Evolutionary conservation across 2,329 filamentous ascomycete species (phyloP).

Genomic region (Chrysoporthe austroafricana): DNA sequence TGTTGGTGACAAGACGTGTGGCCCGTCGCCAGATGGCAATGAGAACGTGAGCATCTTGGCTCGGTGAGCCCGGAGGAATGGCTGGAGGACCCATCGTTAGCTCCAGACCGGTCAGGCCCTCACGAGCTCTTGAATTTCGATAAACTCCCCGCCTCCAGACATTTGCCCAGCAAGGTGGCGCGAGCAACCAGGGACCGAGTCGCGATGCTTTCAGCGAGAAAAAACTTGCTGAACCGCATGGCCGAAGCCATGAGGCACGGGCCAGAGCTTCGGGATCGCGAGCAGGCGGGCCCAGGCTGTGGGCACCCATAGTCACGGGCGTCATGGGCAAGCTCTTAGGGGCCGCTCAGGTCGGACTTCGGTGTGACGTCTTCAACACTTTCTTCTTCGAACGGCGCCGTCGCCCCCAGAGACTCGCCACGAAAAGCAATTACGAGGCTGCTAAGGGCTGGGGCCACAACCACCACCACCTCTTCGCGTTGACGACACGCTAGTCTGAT

Average conservation of each 20-base stretch:
- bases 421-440: neutral
- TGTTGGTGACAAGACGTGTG: neutral
- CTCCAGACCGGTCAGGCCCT: conserved; percentile 11
- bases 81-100: conserved; percentile 5
- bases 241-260: neutral
- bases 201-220: neutral
- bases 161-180: conserved; percentile 2
- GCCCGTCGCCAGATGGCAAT: neutral
- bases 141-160: conserved; percentile 1
- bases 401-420: neutral
- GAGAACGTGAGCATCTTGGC: neutral
- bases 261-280: neutral
- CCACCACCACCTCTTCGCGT: neutral
- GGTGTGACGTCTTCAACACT: neutral
- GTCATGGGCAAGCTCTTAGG: neutral
- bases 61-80: conserved; percentile 16
- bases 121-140: conserved; percentile 3
- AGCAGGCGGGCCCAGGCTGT: neutral
- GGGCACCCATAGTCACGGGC: neutral
- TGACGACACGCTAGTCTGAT: neutral
- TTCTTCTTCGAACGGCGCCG: neutral
- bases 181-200: neutral
- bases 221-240: neutral
- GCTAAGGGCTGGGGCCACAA: neutral
- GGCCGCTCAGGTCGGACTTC: neutral